Evolutionary conservation across 1,284 basidiomycete genomes (phyloP).

Genomic region (Ceratobasidium sp.): DNA sequence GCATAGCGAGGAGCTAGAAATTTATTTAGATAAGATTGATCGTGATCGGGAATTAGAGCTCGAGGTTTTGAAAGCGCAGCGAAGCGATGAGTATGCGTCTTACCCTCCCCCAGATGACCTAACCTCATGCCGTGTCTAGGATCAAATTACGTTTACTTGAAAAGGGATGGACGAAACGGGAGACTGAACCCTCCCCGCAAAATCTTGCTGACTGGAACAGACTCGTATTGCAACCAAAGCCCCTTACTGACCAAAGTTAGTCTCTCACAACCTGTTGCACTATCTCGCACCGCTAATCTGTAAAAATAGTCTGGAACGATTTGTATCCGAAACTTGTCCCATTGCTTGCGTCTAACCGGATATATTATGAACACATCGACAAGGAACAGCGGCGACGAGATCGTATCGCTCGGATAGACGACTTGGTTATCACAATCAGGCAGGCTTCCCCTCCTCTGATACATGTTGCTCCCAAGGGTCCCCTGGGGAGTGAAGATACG

Average conservation of each 20-base stretch:
- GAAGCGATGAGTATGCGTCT: too few species aligned
- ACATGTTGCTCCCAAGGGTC: not conserved
- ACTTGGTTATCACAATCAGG: not conserved
- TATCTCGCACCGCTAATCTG: not conserved
- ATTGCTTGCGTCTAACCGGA: conserved; percentile 12
- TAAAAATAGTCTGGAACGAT: conserved; percentile 17
- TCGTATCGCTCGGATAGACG: not conserved
- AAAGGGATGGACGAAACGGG: conserved; percentile 38
- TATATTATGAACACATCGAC: conserved; percentile 2
- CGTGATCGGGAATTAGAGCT: not conserved
- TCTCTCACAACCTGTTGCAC: too few species aligned
- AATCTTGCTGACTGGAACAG: not conserved
- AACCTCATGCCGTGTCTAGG: not conserved
- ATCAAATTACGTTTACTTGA: conserved; percentile 18
- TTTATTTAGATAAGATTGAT: not conserved
- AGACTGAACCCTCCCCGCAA: conserved; percentile 9
- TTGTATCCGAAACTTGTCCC: conserved; percentile 29
- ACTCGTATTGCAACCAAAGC: conserved; percentile 22
- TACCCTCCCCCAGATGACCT: not conserved
- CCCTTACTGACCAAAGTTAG: conserved; percentile 42
- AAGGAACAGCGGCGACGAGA: not conserved
- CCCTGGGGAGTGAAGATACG: too few species aligned
- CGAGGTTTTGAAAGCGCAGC: not conserved
- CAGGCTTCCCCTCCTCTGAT: not conserved
- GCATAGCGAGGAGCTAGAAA: not conserved